These are phyloP conservation scores for Panicum hallii DNA, from an alignment of 202 grass and related monocot genomes.

Conservation along the genomic window DNA sequence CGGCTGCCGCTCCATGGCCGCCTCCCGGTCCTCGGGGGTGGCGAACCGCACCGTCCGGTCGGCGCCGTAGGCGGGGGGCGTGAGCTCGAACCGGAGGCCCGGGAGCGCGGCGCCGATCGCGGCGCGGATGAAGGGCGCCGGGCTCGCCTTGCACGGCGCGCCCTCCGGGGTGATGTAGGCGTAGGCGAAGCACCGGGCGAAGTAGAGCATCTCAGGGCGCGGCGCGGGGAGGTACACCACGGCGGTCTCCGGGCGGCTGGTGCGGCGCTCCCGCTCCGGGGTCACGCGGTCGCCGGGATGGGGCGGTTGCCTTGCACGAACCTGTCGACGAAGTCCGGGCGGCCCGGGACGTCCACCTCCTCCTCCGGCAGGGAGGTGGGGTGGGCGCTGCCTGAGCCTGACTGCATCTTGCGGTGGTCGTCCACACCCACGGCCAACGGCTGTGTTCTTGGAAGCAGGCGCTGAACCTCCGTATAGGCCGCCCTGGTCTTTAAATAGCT, in stretches of 20 bases:
- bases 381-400: not conserved
- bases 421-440: too few species aligned
- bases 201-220: not conserved
- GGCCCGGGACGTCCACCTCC: not conserved
- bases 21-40: not conserved
- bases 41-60: not conserved
- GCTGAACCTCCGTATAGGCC: too few species aligned
- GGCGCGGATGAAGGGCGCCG: not conserved
- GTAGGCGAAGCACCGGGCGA: slow-evolving; percentile 6
- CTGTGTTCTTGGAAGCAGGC: too few species aligned
- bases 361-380: not conserved
- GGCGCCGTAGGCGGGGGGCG: not conserved
- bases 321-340: not conserved
- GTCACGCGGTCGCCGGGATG: not conserved
- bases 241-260: not conserved
- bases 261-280: not conserved
- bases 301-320: not conserved
- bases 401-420: not conserved
- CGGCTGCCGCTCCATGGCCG: slow-evolving; percentile 23
- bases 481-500: too few species aligned
- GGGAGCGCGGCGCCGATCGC: not conserved
- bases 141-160: not conserved
- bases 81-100: not conserved
- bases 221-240: not conserved
- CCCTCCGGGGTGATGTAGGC: slow-evolving; percentile 2